Percentiles rank a stretch among this genome's conserved stretches.
These are phyloP conservation scores for Pugionium cornutum DNA, from an alignment of 345 rosid species.

Conservation along the genomic window DNA sequence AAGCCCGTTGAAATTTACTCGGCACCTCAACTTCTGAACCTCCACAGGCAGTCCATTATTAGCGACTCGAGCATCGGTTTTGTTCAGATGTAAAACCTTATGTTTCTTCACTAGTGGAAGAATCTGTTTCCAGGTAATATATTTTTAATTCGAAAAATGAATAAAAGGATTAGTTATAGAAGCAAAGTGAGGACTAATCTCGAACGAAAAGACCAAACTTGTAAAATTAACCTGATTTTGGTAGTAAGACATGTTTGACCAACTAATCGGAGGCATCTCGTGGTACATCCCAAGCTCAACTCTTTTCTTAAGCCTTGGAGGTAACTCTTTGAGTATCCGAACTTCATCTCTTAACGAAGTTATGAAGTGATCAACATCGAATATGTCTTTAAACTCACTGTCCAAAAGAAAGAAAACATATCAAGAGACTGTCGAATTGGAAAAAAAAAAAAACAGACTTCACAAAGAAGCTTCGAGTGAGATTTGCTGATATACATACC, in stretches of 20 bases:
- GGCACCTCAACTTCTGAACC: conserved; percentile 89
- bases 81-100: conserved; percentile 85
- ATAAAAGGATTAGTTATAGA: neutral
- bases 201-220: neutral
- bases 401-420: conserved; percentile 18
- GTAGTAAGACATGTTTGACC: conserved; percentile 93
- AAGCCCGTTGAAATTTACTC: conserved; percentile 78
- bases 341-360: conserved; percentile 88
- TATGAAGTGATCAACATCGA: conserved; percentile 89
- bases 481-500: conserved; percentile 45
- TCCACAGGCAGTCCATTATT: conserved; percentile 76
- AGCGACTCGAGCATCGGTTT: conserved; percentile 90
- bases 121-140: conserved; percentile 54
- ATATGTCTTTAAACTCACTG: conserved; percentile 95
- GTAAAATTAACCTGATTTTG: conserved; percentile 56
- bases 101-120: conserved; percentile 80
- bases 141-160: neutral
- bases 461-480: conserved; percentile 12
- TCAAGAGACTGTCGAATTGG: neutral
- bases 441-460: conserved; percentile 5
- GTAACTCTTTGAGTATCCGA: conserved; percentile 77
- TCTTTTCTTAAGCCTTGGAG: conserved; percentile 76
- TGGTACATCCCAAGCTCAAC: conserved; percentile 66
- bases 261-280: conserved; percentile 82
- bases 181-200: conserved; percentile 12